phyloP scores from a whole-genome alignment of 208 protist genomes.

The Naegleria gruberi region DNA sequence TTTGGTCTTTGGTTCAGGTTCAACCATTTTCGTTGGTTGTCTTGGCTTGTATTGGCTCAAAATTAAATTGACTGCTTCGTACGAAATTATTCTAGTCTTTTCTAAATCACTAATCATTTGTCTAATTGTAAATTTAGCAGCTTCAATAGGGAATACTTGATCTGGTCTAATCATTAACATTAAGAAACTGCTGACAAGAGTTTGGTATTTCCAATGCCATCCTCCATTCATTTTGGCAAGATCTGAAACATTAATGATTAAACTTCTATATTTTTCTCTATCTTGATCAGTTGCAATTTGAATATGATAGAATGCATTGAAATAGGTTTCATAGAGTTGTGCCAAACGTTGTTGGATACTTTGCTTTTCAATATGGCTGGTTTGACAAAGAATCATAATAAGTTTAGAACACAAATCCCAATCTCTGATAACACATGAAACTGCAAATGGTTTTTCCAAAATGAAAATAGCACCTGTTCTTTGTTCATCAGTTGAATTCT shows the following conservation, averaged over 20 bases:
- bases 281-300: not conserved
- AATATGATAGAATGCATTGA: slow-evolving; percentile 14
- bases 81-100: not conserved
- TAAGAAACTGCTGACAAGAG: not conserved
- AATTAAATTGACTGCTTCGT: not conserved
- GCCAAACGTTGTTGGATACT: slow-evolving; percentile 4
- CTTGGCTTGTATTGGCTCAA: slow-evolving; percentile 8
- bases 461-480: slow-evolving; percentile 1
- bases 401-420: not conserved
- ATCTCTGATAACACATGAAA: not conserved
- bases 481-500: not conserved
- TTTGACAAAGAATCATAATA: not conserved
- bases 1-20: not conserved
- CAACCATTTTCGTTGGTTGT: not conserved
- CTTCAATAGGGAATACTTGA: not conserved
- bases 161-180: slow-evolving; percentile 18
- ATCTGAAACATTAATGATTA: not conserved
- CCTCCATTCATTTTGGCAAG: not conserved
- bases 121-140: not conserved
- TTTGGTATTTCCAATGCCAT: slow-evolving; percentile 16
- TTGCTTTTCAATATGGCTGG: not conserved
- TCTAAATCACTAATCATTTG: slow-evolving; percentile 1
- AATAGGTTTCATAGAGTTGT: not conserved
- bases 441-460: not conserved
- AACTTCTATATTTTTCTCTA: not conserved